Evolutionary conservation across 495 filamentous ascomycete genomes (phyloP).

Genomic region (Echria macrotheca): DNA sequence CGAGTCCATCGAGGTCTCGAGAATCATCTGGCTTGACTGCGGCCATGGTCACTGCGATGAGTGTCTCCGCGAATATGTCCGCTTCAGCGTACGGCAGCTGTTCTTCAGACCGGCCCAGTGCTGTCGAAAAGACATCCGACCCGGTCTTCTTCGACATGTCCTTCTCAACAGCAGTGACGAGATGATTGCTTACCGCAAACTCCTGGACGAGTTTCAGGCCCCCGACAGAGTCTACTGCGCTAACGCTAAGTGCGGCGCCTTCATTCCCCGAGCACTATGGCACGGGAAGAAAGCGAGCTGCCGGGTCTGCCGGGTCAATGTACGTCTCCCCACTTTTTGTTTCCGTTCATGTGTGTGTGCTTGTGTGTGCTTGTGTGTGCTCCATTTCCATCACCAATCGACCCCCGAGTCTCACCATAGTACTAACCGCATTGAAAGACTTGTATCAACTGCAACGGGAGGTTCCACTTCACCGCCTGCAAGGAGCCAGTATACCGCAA

Average conservation of each 20-base stretch:
- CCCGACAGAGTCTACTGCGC: conserved; percentile 17
- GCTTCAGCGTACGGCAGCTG: background rate
- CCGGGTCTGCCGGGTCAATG: conserved; percentile 9
- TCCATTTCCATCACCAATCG: too few species aligned
- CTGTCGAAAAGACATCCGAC: too few species aligned
- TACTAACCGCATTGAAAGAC: too few species aligned
- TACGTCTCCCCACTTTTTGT: conserved; percentile 3
- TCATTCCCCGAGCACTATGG: conserved; percentile 15
- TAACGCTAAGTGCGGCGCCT: conserved; percentile 12
- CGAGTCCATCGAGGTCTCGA: too few species aligned
- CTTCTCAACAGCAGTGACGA: too few species aligned
- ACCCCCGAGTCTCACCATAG: too few species aligned
- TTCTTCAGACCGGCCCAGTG: conserved; percentile 19
- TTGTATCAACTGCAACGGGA: background rate
- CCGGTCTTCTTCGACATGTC: too few species aligned
- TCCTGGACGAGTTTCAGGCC: conserved; percentile 12
- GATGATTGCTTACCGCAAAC: conserved; percentile 10
- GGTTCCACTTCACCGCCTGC: background rate
- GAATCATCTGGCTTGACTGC: too few species aligned
- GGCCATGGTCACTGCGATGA: conserved; percentile 11
- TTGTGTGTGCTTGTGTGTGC: too few species aligned
- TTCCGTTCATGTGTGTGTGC: too few species aligned
- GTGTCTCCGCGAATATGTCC: conserved; percentile 6
- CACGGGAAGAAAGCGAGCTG: conserved; percentile 8
- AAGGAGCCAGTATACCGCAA: too few species aligned